These are phyloP conservation scores for Tulasnella calospora DNA, from an alignment of 768 basidiomycete genomes.

Conservation along the genomic window DNA sequence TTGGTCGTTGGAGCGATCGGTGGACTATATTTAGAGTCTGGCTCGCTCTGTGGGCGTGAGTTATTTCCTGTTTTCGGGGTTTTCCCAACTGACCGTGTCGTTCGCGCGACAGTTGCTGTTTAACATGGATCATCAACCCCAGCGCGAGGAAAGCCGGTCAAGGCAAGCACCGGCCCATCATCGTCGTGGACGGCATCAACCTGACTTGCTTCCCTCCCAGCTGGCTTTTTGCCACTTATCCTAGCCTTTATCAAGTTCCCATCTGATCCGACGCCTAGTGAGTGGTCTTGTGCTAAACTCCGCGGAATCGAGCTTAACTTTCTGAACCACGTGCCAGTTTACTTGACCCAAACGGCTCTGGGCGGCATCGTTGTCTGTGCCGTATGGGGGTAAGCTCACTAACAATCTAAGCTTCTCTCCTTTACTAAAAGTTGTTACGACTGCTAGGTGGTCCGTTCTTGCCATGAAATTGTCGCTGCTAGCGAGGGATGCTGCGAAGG, in stretches of 20 bases:
- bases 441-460: conserved; percentile 16
- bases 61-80: too few species aligned
- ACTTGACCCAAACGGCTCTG: conserved; percentile 12
- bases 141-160: conserved; percentile 16
- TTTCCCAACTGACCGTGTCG: background rate
- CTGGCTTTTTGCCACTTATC: conserved; percentile 20
- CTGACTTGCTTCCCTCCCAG: background rate
- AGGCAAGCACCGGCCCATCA: background rate
- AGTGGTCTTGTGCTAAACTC: background rate
- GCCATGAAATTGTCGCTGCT: conserved; percentile 13
- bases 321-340: background rate
- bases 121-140: conserved; percentile 15
- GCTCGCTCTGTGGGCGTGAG: background rate
- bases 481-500: background rate
- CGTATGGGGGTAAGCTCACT: conserved; percentile 9
- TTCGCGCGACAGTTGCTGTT: conserved; percentile 6
- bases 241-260: conserved; percentile 25
- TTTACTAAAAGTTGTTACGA: background rate
- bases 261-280: conserved; percentile 11
- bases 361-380: conserved; percentile 3
- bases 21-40: conserved; percentile 9
- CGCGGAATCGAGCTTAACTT: background rate
- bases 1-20: conserved; percentile 10
- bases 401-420: background rate
- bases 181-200: background rate